Evolutionary conservation across 2,329 filamentous ascomycete species (phyloP).

Genomic region (Beauveria pseudobassiana): DNA sequence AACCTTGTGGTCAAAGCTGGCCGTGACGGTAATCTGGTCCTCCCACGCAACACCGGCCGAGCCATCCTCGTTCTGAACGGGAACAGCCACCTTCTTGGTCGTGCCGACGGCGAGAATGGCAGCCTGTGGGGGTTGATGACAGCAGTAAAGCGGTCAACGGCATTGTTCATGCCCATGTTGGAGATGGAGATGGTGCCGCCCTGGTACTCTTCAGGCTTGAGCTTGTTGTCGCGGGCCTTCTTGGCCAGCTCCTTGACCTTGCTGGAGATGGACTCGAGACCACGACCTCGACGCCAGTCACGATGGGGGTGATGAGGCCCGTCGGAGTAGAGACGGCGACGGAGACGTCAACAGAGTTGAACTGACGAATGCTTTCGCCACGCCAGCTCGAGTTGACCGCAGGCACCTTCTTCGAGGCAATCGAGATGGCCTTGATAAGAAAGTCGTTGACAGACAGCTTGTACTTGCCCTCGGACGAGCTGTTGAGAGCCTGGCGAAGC

Average conservation of each 20-base stretch:
- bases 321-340: constrained; percentile 90
- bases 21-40: constrained; percentile 92
- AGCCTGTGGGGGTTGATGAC: constrained; percentile 99
- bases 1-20: constrained; percentile 98
- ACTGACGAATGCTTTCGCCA: constrained; percentile 83
- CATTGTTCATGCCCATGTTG: constrained; percentile 99
- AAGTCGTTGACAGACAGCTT: constrained; percentile 99
- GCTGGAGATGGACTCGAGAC: constrained; percentile 79
- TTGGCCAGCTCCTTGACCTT: constrained; percentile 95
- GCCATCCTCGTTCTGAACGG: constrained; percentile 77
- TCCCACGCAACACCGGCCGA: constrained; percentile 75
- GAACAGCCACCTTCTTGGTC: constrained; percentile 89
- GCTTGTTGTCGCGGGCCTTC: constrained; percentile 92
- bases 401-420: constrained; percentile 88
- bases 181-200: constrained; percentile 98
- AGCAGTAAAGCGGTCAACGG: constrained; percentile 93
- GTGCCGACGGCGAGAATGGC: constrained; percentile 92
- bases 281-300: constrained; percentile 80
- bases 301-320: constrained; percentile 95
- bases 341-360: constrained; percentile 87
- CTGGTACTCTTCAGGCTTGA: constrained; percentile 99
- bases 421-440: constrained; percentile 89
- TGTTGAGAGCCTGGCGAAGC: constrained; percentile 89
- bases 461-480: constrained; percentile 82
- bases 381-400: constrained; percentile 95